phyloP scores from a whole-genome alignment of 2,329 filamentous ascomycete species.

The Epichloe elymi region DNA sequence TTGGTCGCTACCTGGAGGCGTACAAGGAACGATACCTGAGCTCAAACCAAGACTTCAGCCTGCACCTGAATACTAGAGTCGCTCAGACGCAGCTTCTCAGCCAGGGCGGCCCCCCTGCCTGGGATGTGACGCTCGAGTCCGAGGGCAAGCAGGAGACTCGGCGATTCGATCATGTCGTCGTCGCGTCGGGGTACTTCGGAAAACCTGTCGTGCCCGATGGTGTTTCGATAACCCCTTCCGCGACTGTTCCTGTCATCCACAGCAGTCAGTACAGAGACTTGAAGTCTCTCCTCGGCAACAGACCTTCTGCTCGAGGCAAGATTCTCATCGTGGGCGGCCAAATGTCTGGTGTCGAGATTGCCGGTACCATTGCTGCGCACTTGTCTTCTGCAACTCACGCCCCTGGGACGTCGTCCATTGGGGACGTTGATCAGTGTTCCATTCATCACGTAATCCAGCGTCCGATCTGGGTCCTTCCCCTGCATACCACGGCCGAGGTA shows the following conservation, averaged over 20 bases:
- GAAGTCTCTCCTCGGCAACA: constrained; percentile 29
- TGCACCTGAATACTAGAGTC: constrained; percentile 38
- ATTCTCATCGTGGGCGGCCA: constrained; percentile 67
- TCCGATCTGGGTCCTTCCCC: constrained; percentile 60
- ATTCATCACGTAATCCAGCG: constrained; percentile 57
- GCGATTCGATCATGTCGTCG: constrained; percentile 58
- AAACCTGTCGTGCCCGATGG: constrained; percentile 38
- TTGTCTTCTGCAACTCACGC: constrained; percentile 50
- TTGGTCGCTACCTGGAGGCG: constrained; percentile 56
- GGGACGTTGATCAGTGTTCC: constrained; percentile 34
- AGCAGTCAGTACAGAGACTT: constrained; percentile 54
- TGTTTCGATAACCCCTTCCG: constrained; percentile 17
- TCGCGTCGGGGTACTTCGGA: constrained; percentile 68
- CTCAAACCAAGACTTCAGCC: constrained; percentile 22
- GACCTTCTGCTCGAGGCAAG: constrained; percentile 34
- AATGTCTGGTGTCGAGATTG: constrained; percentile 71
- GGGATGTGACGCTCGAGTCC: constrained; percentile 27
- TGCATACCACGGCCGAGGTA: constrained; percentile 39
- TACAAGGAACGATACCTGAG: constrained; percentile 49
- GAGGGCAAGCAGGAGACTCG: constrained; percentile 25
- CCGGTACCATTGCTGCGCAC: constrained; percentile 57
- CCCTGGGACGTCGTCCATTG: constrained; percentile 27
- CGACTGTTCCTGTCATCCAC: constrained; percentile 43
- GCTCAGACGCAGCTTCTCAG: constrained; percentile 22
- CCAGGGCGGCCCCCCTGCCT: constrained; percentile 18